Percentiles rank a stretch among this genome's conserved stretches.
Evolutionary conservation across 768 basidiomycete species (phyloP).

Genomic region (Boletus tylopilopsis): DNA sequence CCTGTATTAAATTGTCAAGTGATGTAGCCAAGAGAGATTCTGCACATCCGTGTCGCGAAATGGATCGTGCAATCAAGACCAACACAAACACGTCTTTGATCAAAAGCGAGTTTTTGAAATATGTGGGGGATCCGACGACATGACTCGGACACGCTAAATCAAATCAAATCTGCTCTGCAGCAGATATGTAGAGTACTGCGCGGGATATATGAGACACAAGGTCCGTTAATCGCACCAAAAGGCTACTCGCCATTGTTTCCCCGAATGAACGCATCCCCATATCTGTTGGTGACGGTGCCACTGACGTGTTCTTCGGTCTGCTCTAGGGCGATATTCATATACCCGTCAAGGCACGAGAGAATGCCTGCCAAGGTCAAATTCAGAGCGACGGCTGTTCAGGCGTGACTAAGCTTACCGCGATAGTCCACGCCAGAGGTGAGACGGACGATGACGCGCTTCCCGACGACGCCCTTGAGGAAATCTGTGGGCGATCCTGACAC

Average conservation of each 20-base stretch:
- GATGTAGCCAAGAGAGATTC: too few species aligned
- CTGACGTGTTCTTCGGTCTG: constrained; percentile 96
- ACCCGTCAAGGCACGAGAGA: constrained; percentile 93
- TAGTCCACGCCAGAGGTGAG: constrained; percentile 93
- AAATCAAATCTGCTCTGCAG: constrained; percentile 53
- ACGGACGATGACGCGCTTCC: constrained; percentile 91
- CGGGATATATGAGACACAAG: neutral
- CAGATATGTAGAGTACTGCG: constrained; percentile 78
- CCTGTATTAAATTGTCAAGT: neutral
- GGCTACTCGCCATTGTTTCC: constrained; percentile 78
- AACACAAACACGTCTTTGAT: too few species aligned
- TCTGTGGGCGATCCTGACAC: constrained; percentile 83
- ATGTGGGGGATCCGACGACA: too few species aligned
- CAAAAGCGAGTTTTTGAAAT: too few species aligned
- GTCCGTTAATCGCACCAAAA: neutral
- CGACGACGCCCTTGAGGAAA: constrained; percentile 92
- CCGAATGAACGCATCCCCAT: constrained; percentile 93
- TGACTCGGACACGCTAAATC: neutral
- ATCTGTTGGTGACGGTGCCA: constrained; percentile 80
- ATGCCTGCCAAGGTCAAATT: constrained; percentile 53
- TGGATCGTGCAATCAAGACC: too few species aligned
- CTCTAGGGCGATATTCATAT: constrained; percentile 99
- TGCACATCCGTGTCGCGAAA: too few species aligned
- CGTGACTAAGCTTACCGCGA: constrained; percentile 52
- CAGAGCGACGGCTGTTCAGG: neutral